These are phyloP conservation scores for Leishmania tropica DNA, from an alignment of 208 protist genomes.

Conservation along the genomic window DNA sequence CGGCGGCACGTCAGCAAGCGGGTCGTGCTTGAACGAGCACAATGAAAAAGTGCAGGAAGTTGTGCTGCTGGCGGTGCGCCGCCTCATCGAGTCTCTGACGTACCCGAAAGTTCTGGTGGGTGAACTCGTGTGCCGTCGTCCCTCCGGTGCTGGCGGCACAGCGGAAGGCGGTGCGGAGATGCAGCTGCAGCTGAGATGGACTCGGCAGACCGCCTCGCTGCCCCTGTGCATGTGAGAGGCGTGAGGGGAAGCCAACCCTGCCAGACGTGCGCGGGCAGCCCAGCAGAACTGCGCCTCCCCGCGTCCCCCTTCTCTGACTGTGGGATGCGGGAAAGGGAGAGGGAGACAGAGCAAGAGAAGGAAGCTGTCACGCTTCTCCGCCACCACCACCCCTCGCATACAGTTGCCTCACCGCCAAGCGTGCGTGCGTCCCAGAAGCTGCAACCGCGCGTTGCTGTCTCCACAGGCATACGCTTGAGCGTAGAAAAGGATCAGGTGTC, in stretches of 20 bases:
- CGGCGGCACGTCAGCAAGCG: background rate
- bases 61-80: slow-evolving; percentile 59
- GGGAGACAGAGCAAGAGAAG: background rate
- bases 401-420: background rate
- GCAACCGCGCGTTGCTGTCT: background rate
- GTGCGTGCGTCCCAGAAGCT: background rate
- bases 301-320: background rate
- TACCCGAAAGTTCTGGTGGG: slow-evolving; percentile 72
- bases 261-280: background rate
- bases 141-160: background rate
- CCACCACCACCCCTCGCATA: background rate
- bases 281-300: background rate
- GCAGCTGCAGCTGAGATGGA: slow-evolving; percentile 43
- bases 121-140: slow-evolving; percentile 12
- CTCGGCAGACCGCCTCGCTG: slow-evolving; percentile 45
- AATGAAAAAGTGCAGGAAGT: slow-evolving; percentile 84
- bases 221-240: slow-evolving; percentile 45
- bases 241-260: background rate
- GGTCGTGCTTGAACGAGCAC: slow-evolving; percentile 28
- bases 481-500: too few relatives aligned
- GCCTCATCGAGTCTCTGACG: slow-evolving; percentile 56
- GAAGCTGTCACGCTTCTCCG: background rate
- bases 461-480: background rate
- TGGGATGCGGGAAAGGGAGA: background rate
- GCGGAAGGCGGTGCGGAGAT: background rate